phyloP scores from a whole-genome alignment of 352 stramenopile genomes.

The Pythium dissimile region DNA sequence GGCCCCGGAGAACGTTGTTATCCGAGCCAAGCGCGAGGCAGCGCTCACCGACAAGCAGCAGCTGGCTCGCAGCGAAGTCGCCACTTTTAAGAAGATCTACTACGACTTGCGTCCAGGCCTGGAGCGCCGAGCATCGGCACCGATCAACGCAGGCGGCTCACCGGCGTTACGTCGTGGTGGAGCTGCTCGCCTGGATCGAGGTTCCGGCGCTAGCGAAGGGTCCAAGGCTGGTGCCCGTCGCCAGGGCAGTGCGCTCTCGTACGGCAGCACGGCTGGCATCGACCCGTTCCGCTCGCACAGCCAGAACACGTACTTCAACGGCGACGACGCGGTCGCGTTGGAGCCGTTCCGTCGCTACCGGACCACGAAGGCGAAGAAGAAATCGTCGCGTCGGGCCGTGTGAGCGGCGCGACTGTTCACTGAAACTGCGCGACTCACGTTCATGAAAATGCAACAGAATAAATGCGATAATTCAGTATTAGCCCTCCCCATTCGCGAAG shows the following conservation, averaged over 20 bases:
- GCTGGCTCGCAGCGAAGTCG: conserved; percentile 3
- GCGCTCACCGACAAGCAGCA: neutral
- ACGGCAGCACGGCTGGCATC: neutral
- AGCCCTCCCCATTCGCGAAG: too few species aligned
- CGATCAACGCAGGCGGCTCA: neutral
- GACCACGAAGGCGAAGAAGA: neutral
- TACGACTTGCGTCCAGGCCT: conserved; percentile 13
- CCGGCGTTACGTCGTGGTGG: neutral
- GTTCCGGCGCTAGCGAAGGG: neutral
- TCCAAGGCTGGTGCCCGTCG: neutral
- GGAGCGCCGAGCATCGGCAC: conserved; percentile 12
- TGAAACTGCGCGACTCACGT: too few species aligned
- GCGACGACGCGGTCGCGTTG: neutral
- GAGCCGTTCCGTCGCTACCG: neutral
- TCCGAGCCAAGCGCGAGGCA: conserved; percentile 3
- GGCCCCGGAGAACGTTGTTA: neutral
- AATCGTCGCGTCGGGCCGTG: neutral
- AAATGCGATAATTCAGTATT: too few species aligned
- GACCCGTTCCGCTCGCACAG: neutral
- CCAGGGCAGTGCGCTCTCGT: neutral
- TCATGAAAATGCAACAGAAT: too few species aligned
- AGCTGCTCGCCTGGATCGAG: neutral
- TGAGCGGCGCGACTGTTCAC: too few species aligned
- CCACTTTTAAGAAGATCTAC: conserved; percentile 17
- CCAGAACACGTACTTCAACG: conserved; percentile 13